Base-by-base conservation (phyloP, 192 early-diverging fungal genomes). In the Entophlyctis luteolus region DNA sequence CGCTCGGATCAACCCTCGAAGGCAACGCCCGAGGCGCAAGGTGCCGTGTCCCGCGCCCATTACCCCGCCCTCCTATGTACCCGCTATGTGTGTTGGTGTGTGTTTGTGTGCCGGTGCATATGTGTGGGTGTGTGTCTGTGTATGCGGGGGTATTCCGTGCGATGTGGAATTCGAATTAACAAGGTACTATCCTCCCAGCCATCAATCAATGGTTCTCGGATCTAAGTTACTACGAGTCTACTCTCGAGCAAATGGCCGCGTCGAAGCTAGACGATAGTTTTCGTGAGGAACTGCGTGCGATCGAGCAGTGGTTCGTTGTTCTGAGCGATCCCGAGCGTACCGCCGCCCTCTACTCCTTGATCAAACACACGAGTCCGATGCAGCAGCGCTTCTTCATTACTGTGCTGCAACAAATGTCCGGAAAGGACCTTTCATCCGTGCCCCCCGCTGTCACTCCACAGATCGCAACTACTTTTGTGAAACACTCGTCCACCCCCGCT, bases 351-450 rank as follows among this genome's bases (percentile, higher is more conserved):
- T 96, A 96, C 79, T 87, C 88, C 38, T 84, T 98, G 33, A 80
- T 98, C 55, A 93, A 95, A 75, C 87, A 92, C 77, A 87, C 91
- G 8, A 91, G 89, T 18, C 90, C 86, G 55, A 87, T 98, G 53
- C 95, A 98, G 79, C 87, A 94, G 62, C 86, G 94, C 29, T 98
- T 98, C 70, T 91, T 98, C 48, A 93, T 94, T 55, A 92, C 91
- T 3, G 92, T 95, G 1, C 74, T 98, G 63, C 91, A 93, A 76
- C 90, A 95, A 68, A 88, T 94, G 89, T 88, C 90, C n/a, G 86
- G 89, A 75, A 88, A 84, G 49, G 93, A 96, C 65, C 72, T 56
- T 4, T 58, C 46, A 32, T 59, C 58, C 1, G 58, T 54, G 5
- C 12, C 8, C 28, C 33, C 20, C 27, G 16, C 56, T 10, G n/a